A percentile compares a stretch with the other conserved stretches of the same genome.
These are phyloP conservation scores for Spergularia azorica DNA, from an alignment of 179 eudicot genomes.

Conservation along the genomic window DNA sequence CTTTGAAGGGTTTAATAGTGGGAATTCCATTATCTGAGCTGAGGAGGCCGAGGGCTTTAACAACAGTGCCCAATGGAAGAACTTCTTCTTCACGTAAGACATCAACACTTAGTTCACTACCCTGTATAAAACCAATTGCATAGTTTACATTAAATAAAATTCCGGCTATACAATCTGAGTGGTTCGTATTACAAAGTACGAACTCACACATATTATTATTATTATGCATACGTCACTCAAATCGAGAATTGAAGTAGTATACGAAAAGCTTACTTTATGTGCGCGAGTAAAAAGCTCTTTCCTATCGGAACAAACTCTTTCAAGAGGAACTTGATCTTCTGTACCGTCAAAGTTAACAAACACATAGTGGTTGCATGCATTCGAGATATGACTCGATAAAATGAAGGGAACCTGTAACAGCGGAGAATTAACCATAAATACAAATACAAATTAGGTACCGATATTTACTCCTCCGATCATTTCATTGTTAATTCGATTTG, in stretches of 20 bases:
- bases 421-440: neutral
- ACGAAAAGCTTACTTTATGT: neutral
- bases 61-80: constrained; percentile 13
- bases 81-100: constrained; percentile 1
- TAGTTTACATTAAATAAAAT: neutral
- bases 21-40: constrained; percentile 13
- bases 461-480: no score
- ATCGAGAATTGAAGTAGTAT: no score
- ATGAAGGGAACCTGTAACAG: constrained; percentile 9
- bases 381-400: neutral
- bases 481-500: no score
- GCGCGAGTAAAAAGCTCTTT: neutral
- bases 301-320: constrained; percentile 2
- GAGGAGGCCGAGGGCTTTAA: constrained; percentile 8
- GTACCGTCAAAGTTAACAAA: neutral
- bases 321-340: neutral
- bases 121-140: neutral
- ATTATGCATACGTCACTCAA: neutral
- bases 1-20: constrained; percentile 1
- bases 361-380: neutral
- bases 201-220: no score
- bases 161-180: no score
- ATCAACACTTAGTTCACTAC: constrained; percentile 1
- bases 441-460: no score
- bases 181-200: no score